Percentiles rank a stretch among this genome's conserved stretches.
phyloP scores from a whole-genome alignment of 2,329 filamentous ascomycete genomes.

The Periconia digitata region DNA sequence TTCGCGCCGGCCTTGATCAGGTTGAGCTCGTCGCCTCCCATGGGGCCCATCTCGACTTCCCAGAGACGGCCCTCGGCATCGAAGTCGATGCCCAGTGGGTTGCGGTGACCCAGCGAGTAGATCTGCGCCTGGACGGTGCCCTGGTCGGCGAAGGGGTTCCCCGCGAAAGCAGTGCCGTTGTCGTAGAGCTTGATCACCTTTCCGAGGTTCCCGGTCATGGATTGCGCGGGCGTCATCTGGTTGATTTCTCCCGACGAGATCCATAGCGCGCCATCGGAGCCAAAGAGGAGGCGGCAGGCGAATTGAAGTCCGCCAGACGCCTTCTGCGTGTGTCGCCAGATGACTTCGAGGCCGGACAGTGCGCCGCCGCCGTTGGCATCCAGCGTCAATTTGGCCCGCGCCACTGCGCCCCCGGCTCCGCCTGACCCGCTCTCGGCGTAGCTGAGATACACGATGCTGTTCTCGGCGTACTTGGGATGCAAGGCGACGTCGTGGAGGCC shows the following conservation, averaged over 20 bases:
- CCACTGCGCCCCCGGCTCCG: conserved; percentile 15
- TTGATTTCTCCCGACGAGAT: conserved; percentile 20
- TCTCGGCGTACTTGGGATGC: conserved; percentile 18
- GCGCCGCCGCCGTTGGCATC: conserved; percentile 13
- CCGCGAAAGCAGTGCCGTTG: conserved; percentile 20
- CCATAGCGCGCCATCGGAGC: conserved; percentile 18
- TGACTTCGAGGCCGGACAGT: conserved; percentile 17
- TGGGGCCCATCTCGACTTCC: conserved; percentile 21
- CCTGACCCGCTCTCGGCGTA: conserved; percentile 19
- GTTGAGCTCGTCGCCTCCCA: conserved; percentile 21
- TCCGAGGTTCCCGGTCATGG: conserved; percentile 19
- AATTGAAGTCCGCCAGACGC: conserved; percentile 18
- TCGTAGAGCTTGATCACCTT: conserved; percentile 20
- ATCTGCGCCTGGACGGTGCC: conserved; percentile 17
- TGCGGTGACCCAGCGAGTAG: conserved; percentile 20
- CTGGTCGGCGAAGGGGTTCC: conserved; percentile 18
- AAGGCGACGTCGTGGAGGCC: conserved; percentile 19
- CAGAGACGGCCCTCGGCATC: conserved; percentile 19
- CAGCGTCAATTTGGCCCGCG: conserved; percentile 18
- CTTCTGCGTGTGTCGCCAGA: conserved; percentile 20
- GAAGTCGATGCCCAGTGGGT: conserved; percentile 20
- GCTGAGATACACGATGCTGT: conserved; percentile 18
- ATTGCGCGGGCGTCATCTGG: conserved; percentile 18
- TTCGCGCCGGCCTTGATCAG: conserved; percentile 15
- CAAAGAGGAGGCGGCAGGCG: conserved; percentile 18